phyloP scores from a whole-genome alignment of 495 filamentous ascomycete species.

The Talaromyces adpressus region DNA sequence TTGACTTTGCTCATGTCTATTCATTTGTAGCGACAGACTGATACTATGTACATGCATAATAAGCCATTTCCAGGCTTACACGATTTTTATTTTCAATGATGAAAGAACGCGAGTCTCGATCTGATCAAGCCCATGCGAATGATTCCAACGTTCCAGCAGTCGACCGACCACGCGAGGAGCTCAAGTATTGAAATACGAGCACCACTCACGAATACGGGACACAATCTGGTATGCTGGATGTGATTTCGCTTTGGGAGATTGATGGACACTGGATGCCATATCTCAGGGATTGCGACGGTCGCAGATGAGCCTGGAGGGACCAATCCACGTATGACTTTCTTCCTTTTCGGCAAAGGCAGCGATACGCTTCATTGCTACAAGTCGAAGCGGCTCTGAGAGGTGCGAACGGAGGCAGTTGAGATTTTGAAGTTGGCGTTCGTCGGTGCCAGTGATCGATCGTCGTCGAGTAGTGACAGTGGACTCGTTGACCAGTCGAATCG shows the following conservation, averaged over 20 bases:
- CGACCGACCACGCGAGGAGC: constrained; percentile 20
- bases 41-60: constrained; percentile 3
- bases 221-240: neutral
- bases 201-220: constrained; percentile 23
- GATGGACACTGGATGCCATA: neutral
- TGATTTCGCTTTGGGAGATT: neutral
- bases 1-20: neutral
- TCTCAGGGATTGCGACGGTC: neutral
- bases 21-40: constrained; percentile 2
- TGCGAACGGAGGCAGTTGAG: constrained; percentile 17
- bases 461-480: neutral
- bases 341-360: neutral
- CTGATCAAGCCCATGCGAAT: neutral
- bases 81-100: constrained; percentile 1
- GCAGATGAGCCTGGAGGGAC: constrained; percentile 24
- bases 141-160: constrained; percentile 7
- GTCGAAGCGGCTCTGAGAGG: constrained; percentile 20
- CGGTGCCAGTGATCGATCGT: neutral
- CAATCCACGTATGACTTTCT: constrained; percentile 29
- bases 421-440: neutral
- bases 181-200: constrained; percentile 38
- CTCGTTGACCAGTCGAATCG: neutral
- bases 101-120: neutral
- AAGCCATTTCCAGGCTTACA: constrained; percentile 9
- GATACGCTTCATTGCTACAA: constrained; percentile 44